Base-by-base conservation (phyloP, 192 early-diverging fungal species). In the Coemansia nantahalensis region DNA sequence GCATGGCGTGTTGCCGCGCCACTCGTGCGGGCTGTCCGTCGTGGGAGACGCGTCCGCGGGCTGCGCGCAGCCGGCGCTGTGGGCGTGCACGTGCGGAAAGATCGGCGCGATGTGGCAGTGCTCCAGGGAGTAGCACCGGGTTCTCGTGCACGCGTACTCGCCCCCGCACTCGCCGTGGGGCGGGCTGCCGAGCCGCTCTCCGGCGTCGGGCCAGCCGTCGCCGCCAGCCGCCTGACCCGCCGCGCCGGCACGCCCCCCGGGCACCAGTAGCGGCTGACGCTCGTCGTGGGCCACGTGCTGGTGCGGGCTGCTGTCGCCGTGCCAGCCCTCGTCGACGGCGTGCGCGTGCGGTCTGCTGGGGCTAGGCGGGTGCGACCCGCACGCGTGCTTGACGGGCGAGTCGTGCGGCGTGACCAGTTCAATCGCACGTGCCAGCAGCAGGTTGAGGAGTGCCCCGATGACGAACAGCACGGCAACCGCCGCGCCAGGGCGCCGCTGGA, bases 31-130 rank as follows among this genome's bases (percentile, higher is more conserved):
- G n/a, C n/a, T n/a, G n/a, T n/a, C n/a, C n/a, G n/a, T n/a, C n/a
- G n/a, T n/a, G n/a, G n/a, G n/a, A n/a, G n/a, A n/a, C n/a, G n/a
- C n/a, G n/a, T n/a, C n/a, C n/a, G 26, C 26, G 7, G 26, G 26
- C 26, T 5, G 26, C 26, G 26, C 26, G 26, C 7, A 7, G 26
- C 26, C 26, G 4, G 26, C 3, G 44, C 42, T 23, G 41, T 60
- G 65, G n/a, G 47, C 44, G 26, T 71, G 68, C 36, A 62, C 37
- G 19, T 71, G 68, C 22, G 68, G 68, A 24, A 63, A 71, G 15
- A 71, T 36, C 17, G 68, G 68, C 32, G 68, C 63, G 15, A 71
- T 71, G 37, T 71, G 68, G 42, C 68, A 71, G 39, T 71, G 68
- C 48, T 71, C 68, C 19, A 62, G 19, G 46, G 45, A n/a, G 31